A percentile compares a stretch with the other conserved stretches of the same genome.
Evolutionary conservation across 2,329 filamentous ascomycete species (phyloP).

Genomic region (Aspergillus japonicus): DNA sequence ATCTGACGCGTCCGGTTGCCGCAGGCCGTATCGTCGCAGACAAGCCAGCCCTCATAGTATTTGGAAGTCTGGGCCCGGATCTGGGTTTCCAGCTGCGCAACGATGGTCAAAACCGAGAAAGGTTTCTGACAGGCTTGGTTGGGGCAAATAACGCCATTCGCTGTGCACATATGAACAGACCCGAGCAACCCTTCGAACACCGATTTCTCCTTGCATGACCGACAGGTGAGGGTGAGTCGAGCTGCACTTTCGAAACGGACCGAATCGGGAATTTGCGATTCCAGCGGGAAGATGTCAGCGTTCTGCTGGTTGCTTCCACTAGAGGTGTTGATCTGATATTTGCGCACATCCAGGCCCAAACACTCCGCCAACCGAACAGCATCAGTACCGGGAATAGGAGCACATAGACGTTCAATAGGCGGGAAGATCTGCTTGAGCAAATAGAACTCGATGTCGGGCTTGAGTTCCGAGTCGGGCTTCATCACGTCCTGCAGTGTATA

Average conservation of each 20-base stretch:
- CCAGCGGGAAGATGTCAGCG: slow-evolving; percentile 80
- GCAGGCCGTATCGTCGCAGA: slow-evolving; percentile 87
- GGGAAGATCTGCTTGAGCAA: slow-evolving; percentile 98
- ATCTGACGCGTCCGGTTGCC: slow-evolving; percentile 85
- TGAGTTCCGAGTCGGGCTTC: slow-evolving; percentile 70
- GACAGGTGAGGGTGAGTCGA: slow-evolving; percentile 75
- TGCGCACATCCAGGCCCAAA: slow-evolving; percentile 83
- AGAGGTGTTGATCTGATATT: slow-evolving; percentile 71
- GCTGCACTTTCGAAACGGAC: slow-evolving; percentile 82
- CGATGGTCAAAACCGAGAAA: slow-evolving; percentile 69
- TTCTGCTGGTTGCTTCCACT: slow-evolving; percentile 53
- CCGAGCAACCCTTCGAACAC: slow-evolving; percentile 72
- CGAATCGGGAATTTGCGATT: slow-evolving; percentile 89
- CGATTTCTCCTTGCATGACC: slow-evolving; percentile 70
- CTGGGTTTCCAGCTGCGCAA: slow-evolving; percentile 83
- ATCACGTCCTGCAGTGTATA: slow-evolving; percentile 82
- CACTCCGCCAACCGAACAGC: slow-evolving; percentile 87
- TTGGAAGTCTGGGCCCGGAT: slow-evolving; percentile 73
- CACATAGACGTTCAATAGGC: slow-evolving; percentile 94
- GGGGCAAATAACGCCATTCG: slow-evolving; percentile 73
- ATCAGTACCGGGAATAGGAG: slow-evolving; percentile 91
- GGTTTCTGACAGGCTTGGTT: slow-evolving; percentile 60
- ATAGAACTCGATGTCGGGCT: slow-evolving; percentile 96
- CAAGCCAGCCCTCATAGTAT: slow-evolving; percentile 91
- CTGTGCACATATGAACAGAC: slow-evolving; percentile 61